phyloP scores from a whole-genome alignment of 1,284 basidiomycete species.

The Lentinus polychrous region DNA sequence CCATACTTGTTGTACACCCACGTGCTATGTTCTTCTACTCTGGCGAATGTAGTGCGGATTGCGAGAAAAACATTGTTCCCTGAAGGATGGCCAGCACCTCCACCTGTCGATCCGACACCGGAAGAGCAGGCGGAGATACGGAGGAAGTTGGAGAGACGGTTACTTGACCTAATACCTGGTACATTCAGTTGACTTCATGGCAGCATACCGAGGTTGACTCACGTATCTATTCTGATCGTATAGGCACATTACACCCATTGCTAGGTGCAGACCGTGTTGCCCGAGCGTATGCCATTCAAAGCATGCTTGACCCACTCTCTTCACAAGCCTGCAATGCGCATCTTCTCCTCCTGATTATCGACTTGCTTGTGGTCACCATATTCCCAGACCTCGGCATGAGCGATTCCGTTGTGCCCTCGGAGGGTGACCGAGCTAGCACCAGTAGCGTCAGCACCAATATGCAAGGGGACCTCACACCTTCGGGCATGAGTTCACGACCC shows the following conservation, averaged over 20 bases:
- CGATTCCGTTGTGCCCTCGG: not conserved
- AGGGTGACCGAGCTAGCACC: not conserved
- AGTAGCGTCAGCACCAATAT: not conserved
- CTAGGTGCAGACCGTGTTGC: constrained; percentile 39
- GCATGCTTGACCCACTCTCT: constrained; percentile 51
- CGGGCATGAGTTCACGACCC: too few species aligned
- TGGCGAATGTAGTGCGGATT: constrained; percentile 40
- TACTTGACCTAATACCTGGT: constrained; percentile 42
- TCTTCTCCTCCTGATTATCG: constrained; percentile 56
- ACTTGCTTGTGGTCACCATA: constrained; percentile 49
- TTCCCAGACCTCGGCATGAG: constrained; percentile 57
- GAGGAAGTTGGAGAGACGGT: constrained; percentile 41
- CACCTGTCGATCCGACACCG: constrained; percentile 57
- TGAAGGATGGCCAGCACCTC: constrained; percentile 68
- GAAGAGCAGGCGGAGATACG: constrained; percentile 63
- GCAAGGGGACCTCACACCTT: not conserved
- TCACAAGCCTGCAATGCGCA: constrained; percentile 60
- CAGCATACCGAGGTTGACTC: not conserved
- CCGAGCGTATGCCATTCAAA: constrained; percentile 35
- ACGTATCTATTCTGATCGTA: not conserved
- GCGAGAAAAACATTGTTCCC: constrained; percentile 70
- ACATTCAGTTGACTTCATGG: constrained; percentile 14
- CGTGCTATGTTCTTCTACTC: constrained; percentile 45
- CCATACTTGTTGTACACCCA: constrained; percentile 52
- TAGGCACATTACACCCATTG: constrained; percentile 31